A percentile compares a stretch with the other conserved stretches of the same genome.
Conservation (phyloP, 345 rosid genomes). For the Gynandropsis gynandra region DNA sequence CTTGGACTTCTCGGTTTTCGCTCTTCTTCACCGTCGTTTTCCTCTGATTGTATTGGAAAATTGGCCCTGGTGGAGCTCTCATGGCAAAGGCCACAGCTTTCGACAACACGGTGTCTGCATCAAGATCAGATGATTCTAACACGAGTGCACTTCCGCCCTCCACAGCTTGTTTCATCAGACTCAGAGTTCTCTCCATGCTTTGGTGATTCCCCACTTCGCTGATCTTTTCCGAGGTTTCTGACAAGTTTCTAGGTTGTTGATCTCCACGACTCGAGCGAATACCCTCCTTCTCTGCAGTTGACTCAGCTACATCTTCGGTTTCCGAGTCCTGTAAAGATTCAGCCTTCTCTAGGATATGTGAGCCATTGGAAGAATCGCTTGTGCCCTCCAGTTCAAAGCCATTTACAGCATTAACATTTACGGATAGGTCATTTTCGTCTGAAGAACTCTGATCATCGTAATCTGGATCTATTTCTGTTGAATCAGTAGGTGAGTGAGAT, state of each 20-base stretch:
- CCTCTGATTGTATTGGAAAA: conserved; percentile 36
- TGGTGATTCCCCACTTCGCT: conserved; percentile 9
- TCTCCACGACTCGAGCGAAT: neutral
- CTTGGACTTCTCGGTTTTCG: conserved; percentile 32
- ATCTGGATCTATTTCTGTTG: conserved; percentile 23
- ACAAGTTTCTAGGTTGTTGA: conserved; percentile 16
- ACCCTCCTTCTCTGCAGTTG: neutral
- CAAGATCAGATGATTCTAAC: conserved; percentile 39
- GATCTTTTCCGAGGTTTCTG: conserved; percentile 25
- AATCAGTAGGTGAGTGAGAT: conserved; percentile 7
- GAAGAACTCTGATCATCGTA: conserved; percentile 14
- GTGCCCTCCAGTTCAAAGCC: neutral
- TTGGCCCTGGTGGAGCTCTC: conserved; percentile 57
- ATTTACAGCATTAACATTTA: neutral
- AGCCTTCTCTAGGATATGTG: too few species aligned
- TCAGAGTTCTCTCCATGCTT: conserved; percentile 35
- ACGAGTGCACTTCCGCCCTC: conserved; percentile 60
- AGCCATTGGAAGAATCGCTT: too few species aligned
- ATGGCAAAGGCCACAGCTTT: conserved; percentile 47
- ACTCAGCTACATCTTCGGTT: conserved; percentile 13
- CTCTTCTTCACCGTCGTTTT: conserved; percentile 32
- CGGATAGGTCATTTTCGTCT: neutral
- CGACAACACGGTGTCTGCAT: conserved; percentile 53
- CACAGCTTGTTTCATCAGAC: conserved; percentile 58
- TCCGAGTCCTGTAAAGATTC: conserved; percentile 4